phyloP scores from a whole-genome alignment of 2,329 filamentous ascomycete species.

The Colletotrichum tropicicola region DNA sequence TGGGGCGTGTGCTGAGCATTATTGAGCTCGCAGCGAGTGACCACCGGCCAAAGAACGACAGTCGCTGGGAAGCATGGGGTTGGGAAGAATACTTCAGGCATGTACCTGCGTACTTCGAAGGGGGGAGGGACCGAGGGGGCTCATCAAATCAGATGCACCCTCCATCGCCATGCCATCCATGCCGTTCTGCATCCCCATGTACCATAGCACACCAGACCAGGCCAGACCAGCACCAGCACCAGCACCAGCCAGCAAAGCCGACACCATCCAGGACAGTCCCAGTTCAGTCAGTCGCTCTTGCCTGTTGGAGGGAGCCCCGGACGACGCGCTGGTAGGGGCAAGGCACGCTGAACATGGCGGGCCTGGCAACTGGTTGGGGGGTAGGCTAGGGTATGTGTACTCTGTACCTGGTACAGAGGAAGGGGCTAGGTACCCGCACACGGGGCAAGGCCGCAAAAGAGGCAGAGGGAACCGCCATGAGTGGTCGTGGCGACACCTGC shows the following conservation, averaged over 20 bases:
- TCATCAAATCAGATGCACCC: slow-evolving; percentile 20
- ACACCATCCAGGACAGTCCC: slow-evolving; percentile 40
- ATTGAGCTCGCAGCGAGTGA: not conserved
- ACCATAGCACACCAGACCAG: slow-evolving; percentile 4
- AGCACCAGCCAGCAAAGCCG: slow-evolving; percentile 43
- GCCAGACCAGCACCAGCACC: slow-evolving; percentile 33
- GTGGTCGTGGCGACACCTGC: too few relatives aligned
- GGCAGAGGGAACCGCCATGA: too few relatives aligned
- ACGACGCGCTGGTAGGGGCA: slow-evolving; percentile 4
- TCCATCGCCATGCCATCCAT: slow-evolving; percentile 5
- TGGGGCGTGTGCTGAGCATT: not conserved
- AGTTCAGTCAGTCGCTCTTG: not conserved
- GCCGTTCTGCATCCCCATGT: too few relatives aligned
- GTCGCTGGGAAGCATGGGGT: not conserved
- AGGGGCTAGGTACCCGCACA: not conserved
- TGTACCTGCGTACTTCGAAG: not conserved
- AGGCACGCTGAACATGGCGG: not conserved
- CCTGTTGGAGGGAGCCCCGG: not conserved
- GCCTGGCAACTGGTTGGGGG: not conserved
- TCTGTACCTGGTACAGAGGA: not conserved
- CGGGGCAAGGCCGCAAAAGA: not conserved
- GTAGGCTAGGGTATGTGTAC: too few relatives aligned
- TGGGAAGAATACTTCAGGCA: not conserved
- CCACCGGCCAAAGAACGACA: not conserved
- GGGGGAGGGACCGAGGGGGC: not conserved